A percentile compares a stretch with the other conserved stretches of the same genome.
phyloP scores from a whole-genome alignment of 345 rosid species.

The Corymbia maculata region DNA sequence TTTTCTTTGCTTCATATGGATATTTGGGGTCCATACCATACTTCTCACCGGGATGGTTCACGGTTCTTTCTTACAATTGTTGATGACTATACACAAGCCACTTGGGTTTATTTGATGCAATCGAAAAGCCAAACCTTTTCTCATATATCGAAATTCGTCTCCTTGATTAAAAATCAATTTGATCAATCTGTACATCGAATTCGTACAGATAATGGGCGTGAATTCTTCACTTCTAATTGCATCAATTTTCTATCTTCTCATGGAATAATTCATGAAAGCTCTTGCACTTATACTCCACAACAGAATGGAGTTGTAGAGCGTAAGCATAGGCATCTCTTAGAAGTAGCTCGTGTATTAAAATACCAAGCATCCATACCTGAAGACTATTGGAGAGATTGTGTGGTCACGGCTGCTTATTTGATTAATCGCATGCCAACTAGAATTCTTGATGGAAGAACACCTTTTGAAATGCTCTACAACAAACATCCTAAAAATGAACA shows the following conservation, averaged over 20 bases:
- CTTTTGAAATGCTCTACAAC: not conserved
- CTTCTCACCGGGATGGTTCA: not conserved
- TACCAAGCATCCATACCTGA: not conserved
- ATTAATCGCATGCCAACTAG: not conserved
- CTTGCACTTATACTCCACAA: too few relatives aligned
- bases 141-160: not conserved
- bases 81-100: not conserved
- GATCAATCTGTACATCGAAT: too few relatives aligned
- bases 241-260: not conserved
- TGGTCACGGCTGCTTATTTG: fast-evolving
- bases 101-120: not conserved
- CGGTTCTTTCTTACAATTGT: not conserved
- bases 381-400: not conserved
- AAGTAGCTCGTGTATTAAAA: not conserved
- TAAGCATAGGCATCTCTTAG: too few relatives aligned
- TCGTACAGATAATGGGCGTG: not conserved
- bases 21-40: not conserved
- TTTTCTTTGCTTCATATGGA: not conserved
- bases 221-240: not conserved
- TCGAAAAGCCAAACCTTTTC: not conserved
- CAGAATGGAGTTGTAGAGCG: too few relatives aligned
- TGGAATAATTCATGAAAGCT: not conserved
- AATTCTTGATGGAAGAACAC: not conserved
- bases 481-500: too few relatives aligned
- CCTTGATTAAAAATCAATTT: too few relatives aligned